Conservation (phyloP, 345 rosid species). For the Punica granatum region DNA sequence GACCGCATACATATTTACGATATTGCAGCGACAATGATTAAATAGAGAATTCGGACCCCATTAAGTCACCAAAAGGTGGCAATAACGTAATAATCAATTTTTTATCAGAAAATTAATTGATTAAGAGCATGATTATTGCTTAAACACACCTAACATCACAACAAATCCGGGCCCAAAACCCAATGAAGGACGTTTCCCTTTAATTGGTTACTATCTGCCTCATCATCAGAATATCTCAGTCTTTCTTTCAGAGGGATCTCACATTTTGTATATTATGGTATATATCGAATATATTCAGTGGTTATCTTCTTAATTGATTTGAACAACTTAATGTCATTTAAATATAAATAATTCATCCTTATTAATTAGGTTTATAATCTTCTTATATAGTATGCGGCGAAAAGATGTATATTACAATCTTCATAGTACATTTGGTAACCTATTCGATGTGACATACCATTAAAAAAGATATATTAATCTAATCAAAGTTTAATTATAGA, state of each 20-base stretch:
- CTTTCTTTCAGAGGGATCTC: not conserved
- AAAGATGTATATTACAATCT: not conserved
- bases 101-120: no score
- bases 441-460: not conserved
- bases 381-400: not conserved
- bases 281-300: not conserved
- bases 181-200: not conserved
- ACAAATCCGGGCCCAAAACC: not conserved
- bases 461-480: not conserved
- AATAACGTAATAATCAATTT: no score
- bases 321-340: not conserved
- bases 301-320: not conserved
- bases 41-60: no score
- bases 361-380: not conserved
- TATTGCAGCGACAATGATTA: no score
- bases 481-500: not conserved
- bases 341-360: not conserved
- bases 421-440: not conserved
- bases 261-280: not conserved
- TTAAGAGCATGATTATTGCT: not conserved
- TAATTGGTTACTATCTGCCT: not conserved
- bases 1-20: no score
- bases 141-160: not conserved
- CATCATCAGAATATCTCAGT: slow-evolving; percentile 1
- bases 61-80: no score